These are phyloP conservation scores for Afroboletus lepidellus DNA, from an alignment of 1,284 basidiomycete genomes.

Conservation along the genomic window DNA sequence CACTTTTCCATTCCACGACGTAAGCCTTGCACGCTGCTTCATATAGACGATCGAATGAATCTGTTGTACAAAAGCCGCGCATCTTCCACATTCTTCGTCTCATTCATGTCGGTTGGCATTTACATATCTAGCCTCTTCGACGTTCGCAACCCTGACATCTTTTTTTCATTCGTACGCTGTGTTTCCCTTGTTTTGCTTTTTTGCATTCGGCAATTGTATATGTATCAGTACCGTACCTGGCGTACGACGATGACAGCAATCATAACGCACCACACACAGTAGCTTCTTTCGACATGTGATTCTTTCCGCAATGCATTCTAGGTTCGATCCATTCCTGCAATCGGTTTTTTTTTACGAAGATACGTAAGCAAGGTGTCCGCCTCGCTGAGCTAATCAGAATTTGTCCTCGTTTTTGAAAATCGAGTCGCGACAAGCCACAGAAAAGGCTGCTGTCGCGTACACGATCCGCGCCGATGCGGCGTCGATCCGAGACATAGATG, in stretches of 20 bases:
- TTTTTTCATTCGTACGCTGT: constrained; percentile 13
- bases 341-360: too few relatives aligned
- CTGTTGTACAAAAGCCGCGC: constrained; percentile 24
- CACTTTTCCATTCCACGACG: constrained; percentile 6
- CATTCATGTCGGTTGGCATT: constrained; percentile 21
- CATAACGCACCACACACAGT: constrained; percentile 9
- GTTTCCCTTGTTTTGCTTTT: constrained; percentile 8
- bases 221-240: constrained; percentile 46
- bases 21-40: constrained; percentile 6
- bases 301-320: not conserved
- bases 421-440: too few relatives aligned
- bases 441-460: too few relatives aligned
- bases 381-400: too few relatives aligned
- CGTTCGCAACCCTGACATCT: constrained; percentile 20
- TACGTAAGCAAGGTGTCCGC: too few relatives aligned
- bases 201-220: constrained; percentile 27
- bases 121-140: constrained; percentile 27
- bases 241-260: constrained; percentile 32
- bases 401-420: too few relatives aligned
- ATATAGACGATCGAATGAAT: constrained; percentile 20
- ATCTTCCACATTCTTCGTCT: constrained; percentile 18
- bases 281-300: constrained; percentile 13
- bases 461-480: too few relatives aligned
- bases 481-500: too few relatives aligned
- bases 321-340: too few relatives aligned